Conservation (phyloP, 1,139 yeast genomes). For the Kurtzmaniella quercitrusa region DNA sequence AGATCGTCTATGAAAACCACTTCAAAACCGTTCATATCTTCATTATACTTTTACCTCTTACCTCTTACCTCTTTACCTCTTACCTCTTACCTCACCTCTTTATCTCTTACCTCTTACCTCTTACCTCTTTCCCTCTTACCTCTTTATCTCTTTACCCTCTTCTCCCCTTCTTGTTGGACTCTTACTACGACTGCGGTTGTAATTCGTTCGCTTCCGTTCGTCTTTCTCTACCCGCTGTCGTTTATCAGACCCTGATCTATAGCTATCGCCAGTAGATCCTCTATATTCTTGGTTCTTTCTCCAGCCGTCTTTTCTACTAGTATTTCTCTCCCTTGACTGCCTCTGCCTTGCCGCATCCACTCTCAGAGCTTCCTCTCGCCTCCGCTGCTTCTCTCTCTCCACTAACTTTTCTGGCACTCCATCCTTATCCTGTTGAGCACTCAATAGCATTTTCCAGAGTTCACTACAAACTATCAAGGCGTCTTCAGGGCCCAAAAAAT, state of each 20-base stretch:
- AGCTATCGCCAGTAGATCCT: background rate
- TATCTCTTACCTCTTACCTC: too few relatives aligned
- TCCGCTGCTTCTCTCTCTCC: constrained; percentile 12
- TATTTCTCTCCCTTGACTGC: constrained; percentile 1
- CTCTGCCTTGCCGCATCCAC: background rate
- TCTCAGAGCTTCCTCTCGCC: constrained; percentile 6
- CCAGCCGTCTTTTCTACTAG: background rate
- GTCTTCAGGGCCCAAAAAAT: constrained; percentile 36
- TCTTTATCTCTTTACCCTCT: too few relatives aligned
- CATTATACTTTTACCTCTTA: too few relatives aligned
- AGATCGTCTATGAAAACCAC: too few relatives aligned
- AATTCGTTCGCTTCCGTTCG: background rate
- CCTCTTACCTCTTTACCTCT: too few relatives aligned
- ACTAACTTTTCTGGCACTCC: constrained; percentile 36
- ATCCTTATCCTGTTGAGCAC: constrained; percentile 35
- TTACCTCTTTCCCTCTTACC: too few relatives aligned
- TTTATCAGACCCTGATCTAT: background rate
- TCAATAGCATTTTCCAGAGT: constrained; percentile 36
- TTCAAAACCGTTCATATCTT: too few relatives aligned
- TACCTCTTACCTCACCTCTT: too few relatives aligned
- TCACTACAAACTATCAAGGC: constrained; percentile 29
- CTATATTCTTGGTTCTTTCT: background rate
- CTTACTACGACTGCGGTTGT: constrained; percentile 1
- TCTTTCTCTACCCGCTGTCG: background rate
- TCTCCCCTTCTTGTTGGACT: background rate